These are phyloP conservation scores for Cystobasidium onofrii DNA, from an alignment of 768 basidiomycete species.

Conservation along the genomic window DNA sequence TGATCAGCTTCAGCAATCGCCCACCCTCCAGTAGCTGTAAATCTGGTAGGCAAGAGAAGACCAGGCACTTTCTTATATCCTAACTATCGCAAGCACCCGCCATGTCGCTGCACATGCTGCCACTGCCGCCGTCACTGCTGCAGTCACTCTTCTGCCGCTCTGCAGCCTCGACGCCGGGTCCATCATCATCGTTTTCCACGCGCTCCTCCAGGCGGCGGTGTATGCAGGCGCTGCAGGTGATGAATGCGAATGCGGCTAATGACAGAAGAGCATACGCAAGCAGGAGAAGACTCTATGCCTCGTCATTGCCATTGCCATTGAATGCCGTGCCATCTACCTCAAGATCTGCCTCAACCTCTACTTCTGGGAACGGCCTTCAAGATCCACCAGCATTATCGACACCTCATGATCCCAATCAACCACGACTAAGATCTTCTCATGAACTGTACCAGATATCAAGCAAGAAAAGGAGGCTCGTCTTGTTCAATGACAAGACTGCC, in stretches of 20 bases:
- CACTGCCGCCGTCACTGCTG: too few relatives aligned
- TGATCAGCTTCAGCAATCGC: too few relatives aligned
- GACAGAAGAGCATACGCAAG: neutral
- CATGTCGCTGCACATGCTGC: too few relatives aligned
- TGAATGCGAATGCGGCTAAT: neutral
- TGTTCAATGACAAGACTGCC: slow-evolving; percentile 6
- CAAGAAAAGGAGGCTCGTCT: neutral
- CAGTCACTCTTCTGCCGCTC: neutral
- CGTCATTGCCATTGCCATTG: neutral
- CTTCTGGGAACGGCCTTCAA: neutral
- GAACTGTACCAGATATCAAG: slow-evolving; percentile 15
- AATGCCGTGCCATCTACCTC: neutral
- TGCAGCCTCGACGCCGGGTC: neutral
- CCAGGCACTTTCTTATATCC: too few relatives aligned
- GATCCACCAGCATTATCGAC: neutral
- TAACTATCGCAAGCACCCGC: too few relatives aligned
- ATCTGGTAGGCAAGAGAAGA: too few relatives aligned
- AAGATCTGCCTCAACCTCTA: neutral
- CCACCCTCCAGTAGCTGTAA: too few relatives aligned
- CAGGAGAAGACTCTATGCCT: neutral
- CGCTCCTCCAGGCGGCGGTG: neutral
- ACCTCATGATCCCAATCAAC: neutral
- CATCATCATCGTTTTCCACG: neutral
- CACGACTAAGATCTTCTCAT: neutral
- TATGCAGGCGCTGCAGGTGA: neutral